These are phyloP conservation scores for Croton setiger DNA, from an alignment of 441 rosid species.

Conservation along the genomic window DNA sequence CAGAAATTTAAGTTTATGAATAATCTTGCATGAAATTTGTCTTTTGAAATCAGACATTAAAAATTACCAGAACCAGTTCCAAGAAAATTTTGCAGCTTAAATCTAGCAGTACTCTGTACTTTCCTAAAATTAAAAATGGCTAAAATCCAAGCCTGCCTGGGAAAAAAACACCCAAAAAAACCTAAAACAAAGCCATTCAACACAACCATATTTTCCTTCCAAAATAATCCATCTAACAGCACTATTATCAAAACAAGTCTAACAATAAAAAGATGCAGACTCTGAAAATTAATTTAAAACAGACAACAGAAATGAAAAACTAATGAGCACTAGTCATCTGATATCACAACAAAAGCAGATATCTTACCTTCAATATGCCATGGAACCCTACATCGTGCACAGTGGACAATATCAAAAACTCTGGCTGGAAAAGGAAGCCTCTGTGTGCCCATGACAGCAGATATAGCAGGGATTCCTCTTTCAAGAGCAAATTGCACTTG, in stretches of 20 bases:
- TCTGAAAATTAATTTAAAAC: not conserved
- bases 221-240: not conserved
- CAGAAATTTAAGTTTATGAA: not conserved
- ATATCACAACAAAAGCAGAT: not conserved
- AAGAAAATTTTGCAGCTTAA: not conserved
- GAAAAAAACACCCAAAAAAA: not conserved
- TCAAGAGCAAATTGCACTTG: constrained; percentile 97
- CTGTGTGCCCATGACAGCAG: constrained; percentile 95
- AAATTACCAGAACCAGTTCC: not conserved
- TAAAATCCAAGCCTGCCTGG: not conserved
- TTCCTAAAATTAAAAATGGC: too few relatives aligned
- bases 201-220: not conserved
- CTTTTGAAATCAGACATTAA: not conserved
- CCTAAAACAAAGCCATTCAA: too few relatives aligned
- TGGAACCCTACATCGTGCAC: constrained; percentile 98
- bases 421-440: constrained; percentile 91
- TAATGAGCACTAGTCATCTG: constrained; percentile 4
- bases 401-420: constrained; percentile 87
- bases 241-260: not conserved
- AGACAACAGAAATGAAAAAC: not conserved
- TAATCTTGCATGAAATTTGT: not conserved
- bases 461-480: constrained; percentile 91
- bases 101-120: not conserved
- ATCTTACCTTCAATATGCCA: constrained; percentile 98
- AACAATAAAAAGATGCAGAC: not conserved